Base-by-base conservation (phyloP, 257 asterid species). In the Solanum commersonii region DNA sequence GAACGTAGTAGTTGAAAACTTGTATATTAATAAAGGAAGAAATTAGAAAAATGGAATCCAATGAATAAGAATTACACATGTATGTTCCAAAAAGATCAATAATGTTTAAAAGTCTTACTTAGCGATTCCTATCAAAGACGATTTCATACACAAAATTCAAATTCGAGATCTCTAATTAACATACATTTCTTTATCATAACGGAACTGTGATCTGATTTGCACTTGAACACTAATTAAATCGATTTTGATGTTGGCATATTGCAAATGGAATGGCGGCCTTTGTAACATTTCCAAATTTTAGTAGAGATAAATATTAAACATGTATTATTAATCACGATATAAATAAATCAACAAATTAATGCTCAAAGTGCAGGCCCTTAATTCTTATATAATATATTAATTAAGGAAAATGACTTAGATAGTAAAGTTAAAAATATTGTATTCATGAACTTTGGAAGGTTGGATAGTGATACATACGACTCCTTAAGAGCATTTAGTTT, bases 291-390 rank as follows among this genome's bases (percentile, higher is more conserved):
- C 18, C 29, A 79, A 16, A 46, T 20, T 56, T 56, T 78, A 42
- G 25, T 42, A 78, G 63, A 42, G 8, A 44, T 9, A 46, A 46
- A 46, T 16, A 27, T 46, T 18, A 49, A 71, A 20, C 68, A 46
- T 27, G 29, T 79, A 44, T 27, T 79, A 44, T 79, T 27, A 27
- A 25, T 25, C 8, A 25, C 49, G 84, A 79, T 14, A 27, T 59
- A 74, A 15, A 44, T 27, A 44, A 79, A 25, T 44, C 16, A 79
- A 79, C 8, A 42, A 27, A n/a, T 23, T 63, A 23, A 44, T 44
- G 67, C 70, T 49, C 16, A 18, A 18, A 87, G 76, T 86, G 82
- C 89, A 83, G 91, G 91, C 89, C 91, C 59, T 68, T 44, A 79
- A 44, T 27, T 81, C 18, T 46, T 18, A 22, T 71, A 71, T 78